phyloP scores from a whole-genome alignment of 2,329 filamentous ascomycete genomes.

The Aspergillus bombycis region DNA sequence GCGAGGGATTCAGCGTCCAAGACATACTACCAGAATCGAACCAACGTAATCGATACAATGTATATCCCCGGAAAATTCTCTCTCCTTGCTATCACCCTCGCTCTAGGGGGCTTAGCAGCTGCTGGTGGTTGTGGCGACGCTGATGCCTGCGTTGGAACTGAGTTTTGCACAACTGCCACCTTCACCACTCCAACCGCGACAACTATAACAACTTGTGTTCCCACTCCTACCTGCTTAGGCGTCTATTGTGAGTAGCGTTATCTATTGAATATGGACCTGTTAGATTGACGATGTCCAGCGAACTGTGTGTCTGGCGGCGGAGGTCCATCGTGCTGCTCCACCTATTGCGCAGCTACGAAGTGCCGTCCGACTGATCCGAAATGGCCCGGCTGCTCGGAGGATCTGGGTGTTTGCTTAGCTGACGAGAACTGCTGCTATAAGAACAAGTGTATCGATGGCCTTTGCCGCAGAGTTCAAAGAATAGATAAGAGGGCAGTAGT shows the following conservation, averaged over 20 bases:
- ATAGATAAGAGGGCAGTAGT: not conserved
- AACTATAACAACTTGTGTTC: constrained; percentile 2
- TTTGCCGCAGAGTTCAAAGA: constrained; percentile 19
- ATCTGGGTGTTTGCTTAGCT: constrained; percentile 26
- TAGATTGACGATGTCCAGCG: constrained; percentile 6
- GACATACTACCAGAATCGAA: not conserved
- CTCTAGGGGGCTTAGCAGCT: not conserved
- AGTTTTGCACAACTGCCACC: constrained; percentile 28
- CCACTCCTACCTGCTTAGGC: not conserved
- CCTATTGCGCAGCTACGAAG: constrained; percentile 33
- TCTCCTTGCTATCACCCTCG: not conserved
- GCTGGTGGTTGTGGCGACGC: constrained; percentile 17
- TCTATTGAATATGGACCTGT: too few relatives aligned
- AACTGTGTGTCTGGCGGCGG: constrained; percentile 25
- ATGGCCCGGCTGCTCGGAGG: constrained; percentile 34
- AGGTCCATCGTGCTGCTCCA: constrained; percentile 30
- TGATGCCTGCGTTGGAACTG: constrained; percentile 25
- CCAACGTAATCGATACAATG: not conserved
- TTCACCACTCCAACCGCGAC: constrained; percentile 17
- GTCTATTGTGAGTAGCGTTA: not conserved
- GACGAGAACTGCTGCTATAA: constrained; percentile 35
- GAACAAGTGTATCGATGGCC: constrained; percentile 28
- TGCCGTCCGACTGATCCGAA: constrained; percentile 32
- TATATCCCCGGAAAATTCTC: not conserved
- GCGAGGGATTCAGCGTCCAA: not conserved